Evolutionary conservation across 176 grass and related monocot species (phyloP).

Genomic region (Aechmea fasciata): DNA sequence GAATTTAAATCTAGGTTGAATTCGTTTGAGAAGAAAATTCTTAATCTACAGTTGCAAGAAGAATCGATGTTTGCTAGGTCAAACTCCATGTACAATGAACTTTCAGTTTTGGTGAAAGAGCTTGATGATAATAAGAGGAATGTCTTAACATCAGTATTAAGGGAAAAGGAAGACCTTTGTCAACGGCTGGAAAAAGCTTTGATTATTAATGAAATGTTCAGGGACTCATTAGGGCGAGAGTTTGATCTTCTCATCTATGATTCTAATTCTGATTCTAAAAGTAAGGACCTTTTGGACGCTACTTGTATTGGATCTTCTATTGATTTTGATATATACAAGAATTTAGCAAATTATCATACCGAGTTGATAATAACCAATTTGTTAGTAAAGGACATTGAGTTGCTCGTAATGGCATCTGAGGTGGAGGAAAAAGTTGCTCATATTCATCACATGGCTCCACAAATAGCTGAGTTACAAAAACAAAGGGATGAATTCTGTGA

Average conservation of each 20-base stretch:
- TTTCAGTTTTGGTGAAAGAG: constrained; percentile 50
- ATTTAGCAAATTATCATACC: constrained; percentile 26
- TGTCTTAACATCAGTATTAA: constrained; percentile 35
- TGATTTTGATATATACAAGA: constrained; percentile 36
- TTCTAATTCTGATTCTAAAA: neutral
- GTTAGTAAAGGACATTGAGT: constrained; percentile 48
- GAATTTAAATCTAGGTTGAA: constrained; percentile 50
- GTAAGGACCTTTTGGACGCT: neutral
- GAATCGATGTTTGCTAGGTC: constrained; percentile 77
- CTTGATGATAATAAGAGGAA: constrained; percentile 59
- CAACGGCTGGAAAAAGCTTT: constrained; percentile 35
- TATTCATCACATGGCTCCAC: constrained; percentile 14
- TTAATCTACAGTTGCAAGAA: constrained; percentile 74
- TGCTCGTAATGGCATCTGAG: constrained; percentile 39
- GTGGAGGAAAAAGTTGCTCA: constrained; percentile 27
- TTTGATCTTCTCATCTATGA: constrained; percentile 15
- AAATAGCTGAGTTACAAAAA: constrained; percentile 20
- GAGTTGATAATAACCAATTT: constrained; percentile 29
- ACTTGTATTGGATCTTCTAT: constrained; percentile 19
- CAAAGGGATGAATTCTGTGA: constrained; percentile 29
- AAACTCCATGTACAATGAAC: constrained; percentile 61
- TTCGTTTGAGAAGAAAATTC: constrained; percentile 73
- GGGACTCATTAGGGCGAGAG: constrained; percentile 28
- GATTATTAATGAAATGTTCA: constrained; percentile 32
- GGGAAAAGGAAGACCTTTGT: constrained; percentile 50